phyloP scores from a whole-genome alignment of 192 early-diverging fungal genomes.

The Mortierella alpina region DNA sequence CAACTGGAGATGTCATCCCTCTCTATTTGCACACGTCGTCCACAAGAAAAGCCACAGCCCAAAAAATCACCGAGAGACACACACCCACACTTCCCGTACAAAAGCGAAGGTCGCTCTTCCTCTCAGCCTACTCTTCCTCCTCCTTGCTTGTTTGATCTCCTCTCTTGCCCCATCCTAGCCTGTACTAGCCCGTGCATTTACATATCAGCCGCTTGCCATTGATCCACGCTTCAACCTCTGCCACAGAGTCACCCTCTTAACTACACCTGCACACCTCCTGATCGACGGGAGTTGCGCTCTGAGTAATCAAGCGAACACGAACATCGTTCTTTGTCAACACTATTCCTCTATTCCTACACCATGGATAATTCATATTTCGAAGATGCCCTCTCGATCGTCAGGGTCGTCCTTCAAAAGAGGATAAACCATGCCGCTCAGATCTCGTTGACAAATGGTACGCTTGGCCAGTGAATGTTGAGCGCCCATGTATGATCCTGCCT shows the following conservation, averaged over 20 bases:
- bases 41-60: too few species aligned
- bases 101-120: too few species aligned
- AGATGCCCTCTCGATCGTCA: constrained; percentile 21
- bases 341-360: not conserved
- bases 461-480: not conserved
- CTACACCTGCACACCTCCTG: not conserved
- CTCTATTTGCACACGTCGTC: too few species aligned
- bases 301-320: too few species aligned
- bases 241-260: not conserved
- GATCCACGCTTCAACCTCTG: not conserved
- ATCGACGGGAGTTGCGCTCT: not conserved
- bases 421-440: constrained; percentile 41
- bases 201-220: not conserved
- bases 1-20: too few species aligned
- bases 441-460: constrained; percentile 47
- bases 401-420: constrained; percentile 32
- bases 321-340: not conserved
- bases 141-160: not conserved
- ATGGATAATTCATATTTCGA: constrained; percentile 31
- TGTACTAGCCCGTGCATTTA: not conserved
- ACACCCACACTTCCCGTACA: too few species aligned
- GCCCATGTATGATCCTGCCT: not conserved
- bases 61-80: too few species aligned
- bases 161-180: not conserved
- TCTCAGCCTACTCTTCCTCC: not conserved